phyloP scores from a whole-genome alignment of 352 stramenopile genomes.

The Pythium guiyangense region DNA sequence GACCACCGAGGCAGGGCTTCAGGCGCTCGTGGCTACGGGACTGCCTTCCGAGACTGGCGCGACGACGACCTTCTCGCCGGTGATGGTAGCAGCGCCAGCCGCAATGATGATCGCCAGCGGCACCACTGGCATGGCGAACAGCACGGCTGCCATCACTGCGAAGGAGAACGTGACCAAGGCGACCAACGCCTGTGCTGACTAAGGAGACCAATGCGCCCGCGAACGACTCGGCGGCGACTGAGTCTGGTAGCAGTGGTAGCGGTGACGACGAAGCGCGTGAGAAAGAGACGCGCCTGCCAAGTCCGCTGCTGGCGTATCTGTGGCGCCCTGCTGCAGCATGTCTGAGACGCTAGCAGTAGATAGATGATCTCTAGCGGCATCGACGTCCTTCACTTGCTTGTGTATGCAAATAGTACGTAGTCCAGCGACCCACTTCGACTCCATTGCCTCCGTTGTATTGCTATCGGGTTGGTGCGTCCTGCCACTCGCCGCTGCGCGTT shows the following conservation, averaged over 20 bases:
- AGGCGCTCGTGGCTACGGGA: neutral
- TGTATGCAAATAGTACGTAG: no score
- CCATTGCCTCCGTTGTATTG: no score
- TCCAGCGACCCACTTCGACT: no score
- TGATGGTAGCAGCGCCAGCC: neutral
- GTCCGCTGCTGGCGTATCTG: neutral
- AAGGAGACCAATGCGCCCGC: neutral
- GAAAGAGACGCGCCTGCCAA: neutral
- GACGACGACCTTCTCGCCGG: neutral
- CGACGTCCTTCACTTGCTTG: no score
- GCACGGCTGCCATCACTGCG: neutral
- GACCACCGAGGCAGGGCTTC: neutral
- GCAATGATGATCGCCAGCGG: neutral
- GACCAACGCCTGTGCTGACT: neutral
- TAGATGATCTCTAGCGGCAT: no score
- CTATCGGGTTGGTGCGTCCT: no score
- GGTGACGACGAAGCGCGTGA: neutral
- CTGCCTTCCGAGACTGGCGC: neutral
- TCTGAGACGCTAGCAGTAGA: constrained; percentile 12
- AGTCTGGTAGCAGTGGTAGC: neutral
- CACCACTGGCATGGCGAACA: neutral
- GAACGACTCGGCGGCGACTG: neutral
- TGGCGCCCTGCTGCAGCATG: constrained; percentile 1
- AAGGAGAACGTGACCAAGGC: neutral
- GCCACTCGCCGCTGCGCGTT: no score